These are phyloP conservation scores for Capsella rubella DNA, from an alignment of 441 rosid species.

Conservation along the genomic window DNA sequence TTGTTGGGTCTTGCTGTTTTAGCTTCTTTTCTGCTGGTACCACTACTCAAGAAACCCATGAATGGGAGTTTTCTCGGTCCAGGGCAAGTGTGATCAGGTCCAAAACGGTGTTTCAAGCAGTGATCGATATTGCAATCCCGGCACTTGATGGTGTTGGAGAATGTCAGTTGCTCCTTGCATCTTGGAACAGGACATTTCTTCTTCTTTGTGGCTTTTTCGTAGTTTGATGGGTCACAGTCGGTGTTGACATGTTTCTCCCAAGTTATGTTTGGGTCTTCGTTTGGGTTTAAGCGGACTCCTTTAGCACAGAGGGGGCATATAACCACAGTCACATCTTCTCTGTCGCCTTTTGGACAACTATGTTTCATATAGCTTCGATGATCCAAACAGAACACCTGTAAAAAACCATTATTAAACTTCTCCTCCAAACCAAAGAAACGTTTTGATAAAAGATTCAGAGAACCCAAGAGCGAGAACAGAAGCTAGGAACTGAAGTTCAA, in stretches of 20 bases:
- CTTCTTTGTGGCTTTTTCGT: slow-evolving; percentile 83
- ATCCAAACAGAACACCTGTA: slow-evolving; percentile 83
- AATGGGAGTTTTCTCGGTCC: slow-evolving; percentile 74
- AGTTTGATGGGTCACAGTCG: slow-evolving; percentile 91
- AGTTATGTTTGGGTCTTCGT: slow-evolving; percentile 79
- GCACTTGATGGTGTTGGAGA: slow-evolving; percentile 90
- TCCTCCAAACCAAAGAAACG: background rate
- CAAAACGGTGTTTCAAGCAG: slow-evolving; percentile 92
- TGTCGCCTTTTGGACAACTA: slow-evolving; percentile 76
- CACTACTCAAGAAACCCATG: slow-evolving; percentile 52
- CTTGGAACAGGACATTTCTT: slow-evolving; percentile 87
- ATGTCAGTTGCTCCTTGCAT: slow-evolving; percentile 79
- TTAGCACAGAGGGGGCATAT: slow-evolving; percentile 91
- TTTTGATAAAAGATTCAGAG: background rate
- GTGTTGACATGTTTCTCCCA: slow-evolving; percentile 87
- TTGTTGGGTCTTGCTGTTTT: slow-evolving; percentile 47
- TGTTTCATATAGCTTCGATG: slow-evolving; percentile 79
- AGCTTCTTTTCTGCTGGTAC: slow-evolving; percentile 54
- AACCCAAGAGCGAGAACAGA: slow-evolving; percentile 3
- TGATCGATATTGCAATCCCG: slow-evolving; percentile 79
- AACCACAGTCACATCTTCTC: slow-evolving; percentile 75
- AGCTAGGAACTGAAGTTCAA: no score
- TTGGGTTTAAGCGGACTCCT: slow-evolving; percentile 78
- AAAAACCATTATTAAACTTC: slow-evolving; percentile 2
- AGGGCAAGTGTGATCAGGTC: slow-evolving; percentile 78